Evolutionary conservation across 2,329 filamentous ascomycete genomes (phyloP).

Genomic region (Drechslera avenae): DNA sequence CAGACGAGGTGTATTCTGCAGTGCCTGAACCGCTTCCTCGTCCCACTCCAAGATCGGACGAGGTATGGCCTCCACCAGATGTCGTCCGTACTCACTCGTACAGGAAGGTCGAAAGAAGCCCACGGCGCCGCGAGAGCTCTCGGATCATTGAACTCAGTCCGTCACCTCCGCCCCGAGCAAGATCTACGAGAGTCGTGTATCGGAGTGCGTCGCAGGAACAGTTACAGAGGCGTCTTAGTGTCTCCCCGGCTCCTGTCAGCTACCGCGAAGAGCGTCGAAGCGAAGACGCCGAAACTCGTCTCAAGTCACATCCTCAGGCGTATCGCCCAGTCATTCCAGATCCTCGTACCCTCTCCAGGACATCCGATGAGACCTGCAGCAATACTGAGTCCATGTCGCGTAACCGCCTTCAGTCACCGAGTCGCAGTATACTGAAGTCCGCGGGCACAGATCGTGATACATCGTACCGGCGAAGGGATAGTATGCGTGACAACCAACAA

Average conservation of each 20-base stretch:
- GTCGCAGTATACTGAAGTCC: slow-evolving; percentile 34
- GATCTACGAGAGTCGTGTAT: slow-evolving; percentile 20
- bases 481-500: slow-evolving; percentile 30
- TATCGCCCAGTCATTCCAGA: slow-evolving; percentile 30
- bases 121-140: slow-evolving; percentile 16
- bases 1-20: slow-evolving; percentile 1
- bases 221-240: slow-evolving; percentile 16
- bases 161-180: slow-evolving; percentile 30
- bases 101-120: slow-evolving; percentile 17
- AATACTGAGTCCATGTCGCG: slow-evolving; percentile 18
- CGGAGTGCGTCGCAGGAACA: slow-evolving; percentile 24
- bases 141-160: slow-evolving; percentile 32
- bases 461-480: slow-evolving; percentile 17
- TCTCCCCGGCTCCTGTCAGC: slow-evolving; percentile 15
- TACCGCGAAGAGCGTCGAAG: slow-evolving; percentile 11
- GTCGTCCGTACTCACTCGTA: slow-evolving; percentile 30
- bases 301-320: slow-evolving; percentile 34
- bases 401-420: slow-evolving; percentile 18
- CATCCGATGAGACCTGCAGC: slow-evolving; percentile 27
- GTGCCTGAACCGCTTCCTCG: slow-evolving; percentile 4
- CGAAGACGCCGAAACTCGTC: slow-evolving; percentile 29
- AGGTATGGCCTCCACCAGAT: slow-evolving; percentile 34
- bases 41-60: slow-evolving; percentile 14
- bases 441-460: slow-evolving; percentile 24
- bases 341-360: slow-evolving; percentile 15